Evolutionary conservation across 257 asterid genomes (phyloP).

Genomic region (Nicotiana undulata): DNA sequence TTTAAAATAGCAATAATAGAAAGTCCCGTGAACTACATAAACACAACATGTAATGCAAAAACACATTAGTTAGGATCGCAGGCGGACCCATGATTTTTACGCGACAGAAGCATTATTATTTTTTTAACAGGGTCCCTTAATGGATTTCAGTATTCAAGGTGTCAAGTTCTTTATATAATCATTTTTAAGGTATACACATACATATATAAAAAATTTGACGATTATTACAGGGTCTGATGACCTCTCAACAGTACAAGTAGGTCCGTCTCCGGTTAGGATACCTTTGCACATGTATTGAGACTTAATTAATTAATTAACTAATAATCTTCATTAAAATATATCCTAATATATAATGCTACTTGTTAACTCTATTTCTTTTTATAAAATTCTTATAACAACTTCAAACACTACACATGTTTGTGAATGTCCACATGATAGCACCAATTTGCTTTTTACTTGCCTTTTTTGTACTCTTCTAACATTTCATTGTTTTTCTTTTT

Average conservation of each 20-base stretch:
- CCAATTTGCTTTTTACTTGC: not conserved
- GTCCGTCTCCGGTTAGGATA: no score
- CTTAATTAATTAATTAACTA: not conserved
- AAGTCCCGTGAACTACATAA: conserved; percentile 38
- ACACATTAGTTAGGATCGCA: not conserved
- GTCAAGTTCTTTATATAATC: no score
- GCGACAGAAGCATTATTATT: no score
- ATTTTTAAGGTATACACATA: no score
- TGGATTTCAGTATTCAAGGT: no score
- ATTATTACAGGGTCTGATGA: no score
- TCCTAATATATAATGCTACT: not conserved
- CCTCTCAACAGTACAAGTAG: no score
- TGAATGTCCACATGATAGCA: not conserved
- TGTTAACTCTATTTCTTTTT: not conserved
- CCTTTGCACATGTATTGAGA: conserved; percentile 49
- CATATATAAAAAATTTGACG: no score
- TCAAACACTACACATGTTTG: conserved; percentile 4
- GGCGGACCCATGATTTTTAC: no score
- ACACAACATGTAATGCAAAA: conserved; percentile 35
- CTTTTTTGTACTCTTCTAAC: not conserved
- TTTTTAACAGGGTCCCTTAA: no score
- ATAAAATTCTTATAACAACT: conserved; percentile 14
- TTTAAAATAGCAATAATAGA: conserved; percentile 6
- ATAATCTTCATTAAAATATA: not conserved
- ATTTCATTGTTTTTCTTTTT: conserved; percentile 3